phyloP scores from a whole-genome alignment of 371 early-diverging fungal genomes.

The Mortierella sp. region DNA sequence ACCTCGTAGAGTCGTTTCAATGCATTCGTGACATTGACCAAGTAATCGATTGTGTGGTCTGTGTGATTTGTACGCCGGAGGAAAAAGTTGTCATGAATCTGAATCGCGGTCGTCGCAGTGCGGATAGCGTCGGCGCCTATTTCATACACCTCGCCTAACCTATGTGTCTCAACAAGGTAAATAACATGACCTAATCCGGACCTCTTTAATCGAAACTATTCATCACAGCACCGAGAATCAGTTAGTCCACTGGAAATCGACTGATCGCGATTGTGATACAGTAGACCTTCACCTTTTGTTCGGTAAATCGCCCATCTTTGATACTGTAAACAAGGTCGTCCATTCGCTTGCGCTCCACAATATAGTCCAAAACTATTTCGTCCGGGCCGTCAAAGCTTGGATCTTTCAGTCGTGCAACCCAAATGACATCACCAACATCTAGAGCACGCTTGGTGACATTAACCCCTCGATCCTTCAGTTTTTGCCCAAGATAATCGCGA shows the following conservation, averaged over 20 bases:
- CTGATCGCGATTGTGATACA: background rate
- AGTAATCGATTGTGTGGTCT: slow-evolving; percentile 84
- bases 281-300: slow-evolving; percentile 84
- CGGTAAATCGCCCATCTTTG: slow-evolving; percentile 94
- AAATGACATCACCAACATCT: slow-evolving; percentile 90
- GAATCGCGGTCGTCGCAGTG: slow-evolving; percentile 77
- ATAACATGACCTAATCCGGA: slow-evolving; percentile 80
- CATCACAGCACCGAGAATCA: background rate
- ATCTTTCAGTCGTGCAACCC: slow-evolving; percentile 80
- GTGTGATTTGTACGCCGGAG: slow-evolving; percentile 77
- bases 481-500: slow-evolving; percentile 78
- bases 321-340: slow-evolving; percentile 94
- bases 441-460: slow-evolving; percentile 70
- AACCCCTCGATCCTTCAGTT: slow-evolving; percentile 71
- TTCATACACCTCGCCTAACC: slow-evolving; percentile 59
- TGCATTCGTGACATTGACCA: slow-evolving; percentile 70
- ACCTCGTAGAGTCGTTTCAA: slow-evolving; percentile 64
- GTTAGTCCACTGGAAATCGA: background rate
- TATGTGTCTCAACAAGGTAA: slow-evolving; percentile 89
- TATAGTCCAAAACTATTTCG: slow-evolving; percentile 86
- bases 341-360: slow-evolving; percentile 95
- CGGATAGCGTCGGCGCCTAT: slow-evolving; percentile 73
- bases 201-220: slow-evolving; percentile 75
- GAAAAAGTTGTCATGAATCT: slow-evolving; percentile 78
- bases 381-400: slow-evolving; percentile 42